These are phyloP conservation scores for Tuber umbilicatum DNA, from an alignment of 495 filamentous ascomycete genomes.

Conservation along the genomic window DNA sequence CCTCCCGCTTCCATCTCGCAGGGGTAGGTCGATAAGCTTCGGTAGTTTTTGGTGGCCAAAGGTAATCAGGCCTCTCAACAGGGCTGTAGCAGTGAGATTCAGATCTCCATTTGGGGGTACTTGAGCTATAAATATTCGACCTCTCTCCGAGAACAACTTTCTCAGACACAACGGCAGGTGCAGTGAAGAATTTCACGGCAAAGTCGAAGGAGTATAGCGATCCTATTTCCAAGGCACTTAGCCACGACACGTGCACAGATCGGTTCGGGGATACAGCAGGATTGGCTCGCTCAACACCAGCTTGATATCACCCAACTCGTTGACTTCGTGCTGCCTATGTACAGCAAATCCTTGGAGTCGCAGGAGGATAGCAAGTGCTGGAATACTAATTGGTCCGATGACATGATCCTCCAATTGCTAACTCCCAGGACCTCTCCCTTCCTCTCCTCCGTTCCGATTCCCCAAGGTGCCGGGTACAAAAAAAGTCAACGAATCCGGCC, in stretches of 20 bases:
- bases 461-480: neutral
- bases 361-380: neutral
- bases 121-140: neutral
- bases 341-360: neutral
- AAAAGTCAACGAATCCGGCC: neutral
- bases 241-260: neutral
- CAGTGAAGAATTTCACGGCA: neutral
- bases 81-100: neutral
- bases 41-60: neutral
- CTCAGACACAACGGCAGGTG: neutral
- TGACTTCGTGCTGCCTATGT: neutral
- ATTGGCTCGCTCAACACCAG: neutral
- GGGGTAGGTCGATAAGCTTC: neutral
- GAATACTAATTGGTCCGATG: neutral
- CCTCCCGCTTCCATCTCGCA: too few species aligned
- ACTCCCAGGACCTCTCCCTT: too few species aligned
- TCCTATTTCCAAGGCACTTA: neutral
- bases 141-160: neutral
- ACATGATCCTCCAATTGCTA: neutral
- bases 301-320: neutral
- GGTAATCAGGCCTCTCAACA: neutral
- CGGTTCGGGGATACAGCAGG: too few species aligned
- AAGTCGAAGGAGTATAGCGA: neutral
- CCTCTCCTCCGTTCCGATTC: neutral
- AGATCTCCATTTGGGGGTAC: neutral